Conservation (phyloP, 176 grass and related monocot genomes). For the Triticum dicoccoides region DNA sequence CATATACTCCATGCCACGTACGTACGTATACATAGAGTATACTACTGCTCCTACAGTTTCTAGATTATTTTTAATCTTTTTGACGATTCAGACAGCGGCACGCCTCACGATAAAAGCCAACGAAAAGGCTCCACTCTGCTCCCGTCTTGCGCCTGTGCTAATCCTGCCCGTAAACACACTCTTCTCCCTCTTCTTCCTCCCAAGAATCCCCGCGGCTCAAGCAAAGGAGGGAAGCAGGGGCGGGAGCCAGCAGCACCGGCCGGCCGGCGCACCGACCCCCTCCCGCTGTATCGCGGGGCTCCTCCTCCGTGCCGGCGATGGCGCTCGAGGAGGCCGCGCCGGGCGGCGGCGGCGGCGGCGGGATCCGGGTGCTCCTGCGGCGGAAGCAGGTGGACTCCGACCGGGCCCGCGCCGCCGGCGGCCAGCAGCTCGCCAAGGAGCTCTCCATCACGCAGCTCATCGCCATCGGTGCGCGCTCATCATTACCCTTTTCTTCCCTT, state of each 20-base stretch:
- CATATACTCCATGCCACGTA: too few species aligned
- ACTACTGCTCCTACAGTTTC: too few species aligned
- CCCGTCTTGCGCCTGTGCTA: too few species aligned
- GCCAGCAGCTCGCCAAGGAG: slow-evolving; percentile 74
- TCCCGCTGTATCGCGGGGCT: not conserved
- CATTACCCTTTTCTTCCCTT: too few species aligned
- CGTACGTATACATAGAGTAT: too few species aligned
- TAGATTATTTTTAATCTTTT: not conserved
- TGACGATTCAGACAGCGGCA: not conserved
- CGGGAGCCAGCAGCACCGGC: too few species aligned
- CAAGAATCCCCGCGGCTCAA: slow-evolving; percentile 9
- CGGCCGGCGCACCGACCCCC: not conserved
- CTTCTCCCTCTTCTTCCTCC: not conserved
- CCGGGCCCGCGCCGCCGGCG: slow-evolving; percentile 41
- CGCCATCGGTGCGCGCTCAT: slow-evolving; percentile 51
- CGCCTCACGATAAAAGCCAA: not conserved
- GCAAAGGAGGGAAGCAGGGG: not conserved
- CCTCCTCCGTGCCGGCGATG: not conserved
- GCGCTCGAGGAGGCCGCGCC: not conserved
- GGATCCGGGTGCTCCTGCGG: slow-evolving; percentile 54
- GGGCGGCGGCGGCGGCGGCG: not conserved
- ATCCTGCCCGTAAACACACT: not conserved
- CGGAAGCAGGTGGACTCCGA: slow-evolving; percentile 97
- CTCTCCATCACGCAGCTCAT: slow-evolving; percentile 82
- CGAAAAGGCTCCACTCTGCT: not conserved